Percentiles rank a stretch among this genome's conserved stretches.
These are phyloP conservation scores for cucumber (Cucumis sativus) DNA, from an alignment of 306 rosid genomes.

Conservation along the genomic window DNA sequence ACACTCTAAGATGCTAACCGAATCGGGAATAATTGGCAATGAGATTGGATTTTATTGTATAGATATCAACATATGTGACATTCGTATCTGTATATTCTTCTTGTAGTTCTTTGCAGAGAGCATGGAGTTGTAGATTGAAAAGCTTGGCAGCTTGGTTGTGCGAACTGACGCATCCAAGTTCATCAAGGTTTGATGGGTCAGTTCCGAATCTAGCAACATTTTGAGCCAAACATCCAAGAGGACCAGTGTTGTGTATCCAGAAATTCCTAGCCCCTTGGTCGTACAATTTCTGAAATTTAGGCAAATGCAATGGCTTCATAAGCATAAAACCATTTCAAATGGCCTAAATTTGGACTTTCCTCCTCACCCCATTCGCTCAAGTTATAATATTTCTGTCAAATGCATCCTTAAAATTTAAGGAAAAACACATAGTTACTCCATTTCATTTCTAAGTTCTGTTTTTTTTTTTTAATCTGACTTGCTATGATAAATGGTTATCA, in stretches of 20 bases:
- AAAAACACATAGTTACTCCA: no score
- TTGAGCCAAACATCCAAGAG: constrained; percentile 76
- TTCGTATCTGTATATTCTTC: constrained; percentile 51
- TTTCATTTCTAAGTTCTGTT: no score
- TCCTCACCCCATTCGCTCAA: neutral
- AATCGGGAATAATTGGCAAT: constrained; percentile 45
- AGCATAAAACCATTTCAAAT: neutral
- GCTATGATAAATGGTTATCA: no score
- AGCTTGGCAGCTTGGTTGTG: constrained; percentile 70
- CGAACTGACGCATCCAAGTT: constrained; percentile 53
- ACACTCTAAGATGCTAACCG: constrained; percentile 26
- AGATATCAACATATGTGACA: constrained; percentile 64
- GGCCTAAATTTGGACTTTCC: neutral
- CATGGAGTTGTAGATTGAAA: constrained; percentile 72
- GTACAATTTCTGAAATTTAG: constrained; percentile 39
- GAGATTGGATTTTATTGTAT: constrained; percentile 54
- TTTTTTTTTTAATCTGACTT: no score
- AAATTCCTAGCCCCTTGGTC: constrained; percentile 71
- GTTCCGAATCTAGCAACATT: constrained; percentile 69
- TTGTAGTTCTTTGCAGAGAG: constrained; percentile 51
- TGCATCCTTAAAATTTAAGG: no score
- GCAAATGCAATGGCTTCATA: neutral
- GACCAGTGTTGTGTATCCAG: constrained; percentile 91
- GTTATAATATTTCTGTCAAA: neutral
- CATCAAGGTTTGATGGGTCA: constrained; percentile 67